Conservation (phyloP, 768 basidiomycete genomes). For the Psilocybe subaeruginosa region DNA sequence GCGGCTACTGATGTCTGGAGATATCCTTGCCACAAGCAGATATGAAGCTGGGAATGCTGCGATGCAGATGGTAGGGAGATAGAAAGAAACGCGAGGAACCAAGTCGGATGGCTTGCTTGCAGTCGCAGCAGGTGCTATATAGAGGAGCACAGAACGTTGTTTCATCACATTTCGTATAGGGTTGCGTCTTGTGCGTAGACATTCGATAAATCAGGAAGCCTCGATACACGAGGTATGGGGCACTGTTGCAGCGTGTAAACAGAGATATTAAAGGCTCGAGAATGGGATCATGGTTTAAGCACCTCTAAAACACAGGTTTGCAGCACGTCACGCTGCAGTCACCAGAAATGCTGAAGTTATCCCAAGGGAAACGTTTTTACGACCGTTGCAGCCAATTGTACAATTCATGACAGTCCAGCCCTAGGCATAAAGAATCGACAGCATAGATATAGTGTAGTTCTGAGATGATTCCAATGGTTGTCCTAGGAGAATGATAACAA, state of each 20-base stretch:
- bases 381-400: no score
- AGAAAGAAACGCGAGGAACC: neutral
- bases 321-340: neutral
- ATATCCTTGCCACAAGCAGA: neutral
- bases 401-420: no score
- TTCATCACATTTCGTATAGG: conserved; percentile 7
- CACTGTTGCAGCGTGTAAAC: conserved; percentile 20
- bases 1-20: neutral
- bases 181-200: neutral
- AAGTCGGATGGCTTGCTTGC: conserved; percentile 1
- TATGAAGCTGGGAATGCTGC: conserved; percentile 2
- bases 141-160: conserved; percentile 7
- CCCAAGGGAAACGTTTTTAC: no score
- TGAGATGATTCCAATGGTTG: no score
- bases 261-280: neutral
- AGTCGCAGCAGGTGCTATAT: conserved; percentile 6
- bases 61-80: conserved; percentile 1
- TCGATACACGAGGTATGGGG: conserved; percentile 23
- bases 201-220: conserved; percentile 16
- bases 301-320: neutral
- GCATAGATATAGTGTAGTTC: no score
- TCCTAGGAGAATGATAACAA: no score
- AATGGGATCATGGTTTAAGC: neutral
- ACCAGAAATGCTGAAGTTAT: no score
- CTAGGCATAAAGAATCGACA: no score